These are phyloP conservation scores for Polygonum maritimum DNA, from an alignment of 148 eudicot genomes.

Conservation along the genomic window DNA sequence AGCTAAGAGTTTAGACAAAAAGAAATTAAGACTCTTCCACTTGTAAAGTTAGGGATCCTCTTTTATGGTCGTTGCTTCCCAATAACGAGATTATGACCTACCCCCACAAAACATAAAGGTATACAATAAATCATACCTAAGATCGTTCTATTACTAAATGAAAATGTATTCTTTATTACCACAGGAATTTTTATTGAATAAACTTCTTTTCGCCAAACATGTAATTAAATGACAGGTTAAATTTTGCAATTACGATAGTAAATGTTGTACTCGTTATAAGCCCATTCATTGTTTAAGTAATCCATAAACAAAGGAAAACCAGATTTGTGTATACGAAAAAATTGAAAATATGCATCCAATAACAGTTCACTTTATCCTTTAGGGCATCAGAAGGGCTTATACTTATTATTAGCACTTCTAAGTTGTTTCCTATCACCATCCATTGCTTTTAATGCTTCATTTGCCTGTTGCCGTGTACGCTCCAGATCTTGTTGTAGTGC, in stretches of 20 bases:
- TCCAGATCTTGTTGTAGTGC: slow-evolving; percentile 86
- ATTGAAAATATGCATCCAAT: background rate
- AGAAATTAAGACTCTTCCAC: background rate
- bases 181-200: background rate
- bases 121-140: background rate
- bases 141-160: background rate
- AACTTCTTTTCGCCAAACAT: background rate
- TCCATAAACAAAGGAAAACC: background rate
- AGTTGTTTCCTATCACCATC: slow-evolving; percentile 89
- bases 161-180: background rate
- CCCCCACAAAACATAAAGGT: background rate
- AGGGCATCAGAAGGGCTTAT: slow-evolving; percentile 22
- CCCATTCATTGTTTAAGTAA: background rate
- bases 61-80: background rate
- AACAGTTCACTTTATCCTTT: background rate
- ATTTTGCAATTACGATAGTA: background rate
- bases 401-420: slow-evolving; percentile 90
- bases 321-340: background rate
- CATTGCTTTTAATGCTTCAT: slow-evolving; percentile 87
- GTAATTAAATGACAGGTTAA: background rate
- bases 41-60: background rate
- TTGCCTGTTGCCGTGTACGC: slow-evolving; percentile 81
- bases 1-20: background rate
- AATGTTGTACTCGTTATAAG: background rate
- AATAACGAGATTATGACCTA: background rate